Evolutionary conservation across 306 rosid species (phyloP).

Genomic region (Trichosanthes truncata): DNA sequence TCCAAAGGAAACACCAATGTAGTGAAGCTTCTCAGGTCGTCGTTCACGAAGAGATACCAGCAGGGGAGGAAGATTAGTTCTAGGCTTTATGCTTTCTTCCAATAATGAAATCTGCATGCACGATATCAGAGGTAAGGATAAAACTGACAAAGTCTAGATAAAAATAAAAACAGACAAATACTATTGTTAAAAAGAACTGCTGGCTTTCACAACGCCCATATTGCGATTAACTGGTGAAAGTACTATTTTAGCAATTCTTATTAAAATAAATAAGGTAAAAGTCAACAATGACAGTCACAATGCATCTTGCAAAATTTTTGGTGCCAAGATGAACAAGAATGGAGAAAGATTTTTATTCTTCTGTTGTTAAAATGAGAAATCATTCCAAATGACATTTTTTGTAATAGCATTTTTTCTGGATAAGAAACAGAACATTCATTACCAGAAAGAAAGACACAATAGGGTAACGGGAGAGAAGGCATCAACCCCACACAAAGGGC

Average conservation of each 20-base stretch:
- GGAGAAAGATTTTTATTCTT: too few relatives aligned
- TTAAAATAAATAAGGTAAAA: neutral
- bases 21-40: conserved; percentile 85
- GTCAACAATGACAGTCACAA: neutral
- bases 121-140: neutral
- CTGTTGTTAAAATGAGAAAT: too few relatives aligned
- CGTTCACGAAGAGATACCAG: conserved; percentile 81
- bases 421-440: neutral
- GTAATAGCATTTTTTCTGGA: too few relatives aligned
- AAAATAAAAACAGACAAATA: neutral
- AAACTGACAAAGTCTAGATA: neutral
- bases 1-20: conserved; percentile 94
- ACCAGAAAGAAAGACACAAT: too few relatives aligned
- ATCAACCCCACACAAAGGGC: too few relatives aligned
- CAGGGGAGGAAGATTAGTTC: conserved; percentile 84
- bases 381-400: too few relatives aligned
- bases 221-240: neutral
- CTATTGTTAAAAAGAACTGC: neutral
- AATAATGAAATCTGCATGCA: conserved; percentile 71
- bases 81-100: conserved; percentile 74
- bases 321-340: neutral
- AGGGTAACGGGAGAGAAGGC: too few relatives aligned
- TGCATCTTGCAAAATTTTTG: neutral
- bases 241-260: neutral
- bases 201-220: neutral